Percentiles rank a stretch among this genome's conserved stretches.
Evolutionary conservation across 2,329 filamentous ascomycete genomes (phyloP).

Genomic region (Xylariomycetidae sp.): DNA sequence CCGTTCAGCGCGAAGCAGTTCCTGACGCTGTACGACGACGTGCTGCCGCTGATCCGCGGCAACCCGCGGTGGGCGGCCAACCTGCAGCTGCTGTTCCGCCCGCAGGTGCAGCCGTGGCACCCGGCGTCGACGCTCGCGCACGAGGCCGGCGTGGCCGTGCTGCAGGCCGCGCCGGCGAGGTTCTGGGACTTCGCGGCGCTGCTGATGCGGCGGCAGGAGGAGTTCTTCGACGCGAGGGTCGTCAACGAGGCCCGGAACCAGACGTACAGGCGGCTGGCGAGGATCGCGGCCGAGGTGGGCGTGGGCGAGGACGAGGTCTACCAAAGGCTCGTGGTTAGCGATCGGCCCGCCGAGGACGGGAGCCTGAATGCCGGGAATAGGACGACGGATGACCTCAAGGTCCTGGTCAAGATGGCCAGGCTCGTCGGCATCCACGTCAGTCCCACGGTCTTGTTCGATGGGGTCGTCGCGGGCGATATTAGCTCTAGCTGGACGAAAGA

Average conservation of each 20-base stretch:
- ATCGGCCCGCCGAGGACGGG: conserved; percentile 61
- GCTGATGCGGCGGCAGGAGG: conserved; percentile 60
- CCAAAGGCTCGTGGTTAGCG: conserved; percentile 59
- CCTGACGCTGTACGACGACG: conserved; percentile 62
- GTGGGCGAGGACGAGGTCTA: conserved; percentile 67
- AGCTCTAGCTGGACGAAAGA: conserved; percentile 70
- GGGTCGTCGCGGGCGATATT: conserved; percentile 72
- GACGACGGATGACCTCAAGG: conserved; percentile 80
- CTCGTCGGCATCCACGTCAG: conserved; percentile 83
- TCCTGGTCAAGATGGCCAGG: conserved; percentile 73
- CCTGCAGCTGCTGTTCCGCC: conserved; percentile 76
- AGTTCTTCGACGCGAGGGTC: conserved; percentile 79
- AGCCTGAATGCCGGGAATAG: conserved; percentile 71
- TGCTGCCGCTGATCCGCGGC: conserved; percentile 58
- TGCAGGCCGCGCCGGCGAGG: conserved; percentile 59
- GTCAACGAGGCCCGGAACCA: conserved; percentile 79
- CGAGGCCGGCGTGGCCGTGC: conserved; percentile 79
- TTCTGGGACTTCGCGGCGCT: conserved; percentile 76
- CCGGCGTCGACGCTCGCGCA: conserved; percentile 75
- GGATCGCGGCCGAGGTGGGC: conserved; percentile 63
- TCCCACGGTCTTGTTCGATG: conserved; percentile 84
- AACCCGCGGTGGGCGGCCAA: conserved; percentile 50
- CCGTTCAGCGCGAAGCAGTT: conserved; percentile 67
- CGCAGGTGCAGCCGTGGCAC: conserved; percentile 94
- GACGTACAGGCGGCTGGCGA: conserved; percentile 74